phyloP scores from a whole-genome alignment of 805 yeast species.

The Phaffomyces thermotolerans region DNA sequence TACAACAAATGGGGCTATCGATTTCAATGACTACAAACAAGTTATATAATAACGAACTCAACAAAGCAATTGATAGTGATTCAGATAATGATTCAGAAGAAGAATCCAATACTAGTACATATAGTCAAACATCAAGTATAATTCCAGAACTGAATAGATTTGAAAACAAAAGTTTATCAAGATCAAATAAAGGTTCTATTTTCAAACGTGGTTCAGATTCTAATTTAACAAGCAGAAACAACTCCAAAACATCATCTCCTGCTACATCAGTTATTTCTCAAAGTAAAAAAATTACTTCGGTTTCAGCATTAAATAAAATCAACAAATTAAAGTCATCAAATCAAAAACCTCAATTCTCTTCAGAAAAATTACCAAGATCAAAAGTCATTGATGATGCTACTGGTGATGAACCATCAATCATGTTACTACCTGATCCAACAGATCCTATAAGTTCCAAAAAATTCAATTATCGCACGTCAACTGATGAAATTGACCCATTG shows the following conservation, averaged over 20 bases:
- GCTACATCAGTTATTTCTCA: background rate
- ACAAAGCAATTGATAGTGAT: conserved; percentile 19
- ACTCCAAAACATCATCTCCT: background rate
- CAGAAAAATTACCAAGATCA: conserved; percentile 65
- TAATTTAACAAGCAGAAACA: background rate
- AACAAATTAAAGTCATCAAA: conserved; percentile 17
- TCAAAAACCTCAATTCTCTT: conserved; percentile 55
- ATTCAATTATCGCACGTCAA: conserved; percentile 1
- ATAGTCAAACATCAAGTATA: conserved; percentile 8
- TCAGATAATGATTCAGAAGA: conserved; percentile 21
- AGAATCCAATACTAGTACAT: conserved; percentile 22
- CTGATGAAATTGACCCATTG: conserved; percentile 7
- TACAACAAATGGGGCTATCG: conserved; percentile 74
- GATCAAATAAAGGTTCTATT: background rate
- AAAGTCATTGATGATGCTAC: conserved; percentile 60
- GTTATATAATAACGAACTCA: conserved; percentile 29
- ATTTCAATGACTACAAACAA: conserved; percentile 66
- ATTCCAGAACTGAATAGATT: background rate
- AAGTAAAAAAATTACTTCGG: conserved; percentile 2
- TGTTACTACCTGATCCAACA: conserved; percentile 44
- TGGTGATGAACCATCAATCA: conserved; percentile 59
- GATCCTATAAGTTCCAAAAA: conserved; percentile 5
- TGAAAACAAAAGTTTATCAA: background rate
- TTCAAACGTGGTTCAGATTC: background rate
- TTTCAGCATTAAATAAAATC: conserved; percentile 8